phyloP scores from a whole-genome alignment of 257 asterid species.

The Oldenlandia corymbosa region DNA sequence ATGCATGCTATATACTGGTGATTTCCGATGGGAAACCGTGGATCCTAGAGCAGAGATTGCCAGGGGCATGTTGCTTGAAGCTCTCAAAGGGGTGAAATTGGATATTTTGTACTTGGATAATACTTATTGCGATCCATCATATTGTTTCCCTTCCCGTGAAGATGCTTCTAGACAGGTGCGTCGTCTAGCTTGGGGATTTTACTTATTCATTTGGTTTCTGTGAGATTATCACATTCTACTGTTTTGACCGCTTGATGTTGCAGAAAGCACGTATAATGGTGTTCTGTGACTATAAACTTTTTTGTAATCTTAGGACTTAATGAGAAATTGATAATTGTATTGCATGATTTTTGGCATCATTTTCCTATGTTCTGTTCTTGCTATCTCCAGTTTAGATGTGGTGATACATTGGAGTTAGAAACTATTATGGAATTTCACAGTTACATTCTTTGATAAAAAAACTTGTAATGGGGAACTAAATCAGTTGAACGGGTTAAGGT shows the following conservation, averaged over 20 bases:
- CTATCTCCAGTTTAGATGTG: neutral
- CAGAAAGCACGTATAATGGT: neutral
- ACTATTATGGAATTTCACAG: neutral
- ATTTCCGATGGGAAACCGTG: conserved; percentile 73
- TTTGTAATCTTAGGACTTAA: neutral
- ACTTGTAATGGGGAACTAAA: neutral
- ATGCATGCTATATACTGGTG: conserved; percentile 73
- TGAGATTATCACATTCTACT: neutral
- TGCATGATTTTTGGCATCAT: no score
- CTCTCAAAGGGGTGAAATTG: conserved; percentile 54
- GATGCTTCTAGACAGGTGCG: conserved; percentile 66
- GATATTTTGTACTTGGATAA: conserved; percentile 61
- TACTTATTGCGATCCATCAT: conserved; percentile 71
- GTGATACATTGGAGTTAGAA: neutral
- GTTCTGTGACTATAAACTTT: neutral
- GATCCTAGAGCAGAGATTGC: conserved; percentile 33
- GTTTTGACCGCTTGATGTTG: neutral
- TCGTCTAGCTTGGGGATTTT: neutral
- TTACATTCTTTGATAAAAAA: no score
- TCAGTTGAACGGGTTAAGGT: neutral
- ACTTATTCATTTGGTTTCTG: neutral
- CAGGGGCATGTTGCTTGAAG: conserved; percentile 58
- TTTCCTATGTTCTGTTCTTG: neutral
- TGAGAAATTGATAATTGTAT: neutral
- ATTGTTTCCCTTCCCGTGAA: conserved; percentile 69